Percentiles rank a stretch among this genome's conserved stretches.
phyloP scores from a whole-genome alignment of 371 early-diverging fungal genomes.

The Apophysomyces ossiformis region DNA sequence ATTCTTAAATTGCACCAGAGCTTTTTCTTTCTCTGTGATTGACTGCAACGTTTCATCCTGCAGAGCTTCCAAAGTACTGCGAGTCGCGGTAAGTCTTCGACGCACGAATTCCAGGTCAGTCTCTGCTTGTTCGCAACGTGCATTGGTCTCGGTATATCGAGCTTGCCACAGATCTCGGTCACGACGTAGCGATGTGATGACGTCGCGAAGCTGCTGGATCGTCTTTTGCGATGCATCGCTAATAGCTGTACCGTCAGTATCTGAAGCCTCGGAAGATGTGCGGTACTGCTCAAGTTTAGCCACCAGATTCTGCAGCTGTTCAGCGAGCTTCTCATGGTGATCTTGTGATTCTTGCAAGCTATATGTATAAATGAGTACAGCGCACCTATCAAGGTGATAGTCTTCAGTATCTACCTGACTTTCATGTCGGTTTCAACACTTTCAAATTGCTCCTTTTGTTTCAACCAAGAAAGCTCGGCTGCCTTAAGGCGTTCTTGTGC shows the following conservation, averaged over 20 bases:
- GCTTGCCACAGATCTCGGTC: constrained; percentile 29
- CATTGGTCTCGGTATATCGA: constrained; percentile 18
- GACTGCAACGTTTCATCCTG: constrained; percentile 17
- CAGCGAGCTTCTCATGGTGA: constrained; percentile 21
- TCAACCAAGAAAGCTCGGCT: constrained; percentile 17
- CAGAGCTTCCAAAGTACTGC: constrained; percentile 18
- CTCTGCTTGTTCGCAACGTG: constrained; percentile 19
- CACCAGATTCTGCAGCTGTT: constrained; percentile 18
- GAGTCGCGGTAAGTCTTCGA: constrained; percentile 18
- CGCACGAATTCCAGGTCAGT: constrained; percentile 26
- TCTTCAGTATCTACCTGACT: constrained; percentile 12
- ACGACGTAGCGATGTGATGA: constrained; percentile 24
- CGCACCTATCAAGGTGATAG: background rate
- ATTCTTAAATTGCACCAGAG: constrained; percentile 14
- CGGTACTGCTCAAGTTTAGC: constrained; percentile 12
- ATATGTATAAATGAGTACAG: background rate
- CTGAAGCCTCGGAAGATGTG: background rate
- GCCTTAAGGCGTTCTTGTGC: constrained; percentile 19
- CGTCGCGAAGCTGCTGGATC: constrained; percentile 21
- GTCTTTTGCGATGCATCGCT: constrained; percentile 5
- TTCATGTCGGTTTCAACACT: constrained; percentile 21
- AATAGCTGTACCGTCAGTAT: constrained; percentile 2
- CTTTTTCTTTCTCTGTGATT: constrained; percentile 11
- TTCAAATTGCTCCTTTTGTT: constrained; percentile 24
- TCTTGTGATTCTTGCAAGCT: constrained; percentile 20